phyloP scores from a whole-genome alignment of 805 yeast genomes.

The Kluyveromyces dobzhanskii region DNA sequence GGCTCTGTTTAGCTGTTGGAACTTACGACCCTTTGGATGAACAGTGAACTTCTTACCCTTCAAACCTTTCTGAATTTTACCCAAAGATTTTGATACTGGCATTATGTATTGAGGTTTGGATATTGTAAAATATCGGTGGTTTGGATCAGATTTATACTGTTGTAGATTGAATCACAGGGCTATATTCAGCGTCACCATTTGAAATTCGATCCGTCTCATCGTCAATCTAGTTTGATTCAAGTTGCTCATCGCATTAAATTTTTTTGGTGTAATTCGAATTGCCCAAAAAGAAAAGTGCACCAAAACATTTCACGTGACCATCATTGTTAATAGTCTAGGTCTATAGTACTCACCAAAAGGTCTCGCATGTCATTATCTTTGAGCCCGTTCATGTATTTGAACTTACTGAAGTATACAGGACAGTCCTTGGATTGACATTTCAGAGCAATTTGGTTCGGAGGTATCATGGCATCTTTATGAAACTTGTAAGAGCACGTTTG shows the following conservation, averaged over 20 bases:
- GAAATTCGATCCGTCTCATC: no score
- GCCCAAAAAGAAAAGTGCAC: no score
- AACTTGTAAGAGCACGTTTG: constrained; percentile 28
- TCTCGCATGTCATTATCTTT: constrained; percentile 11
- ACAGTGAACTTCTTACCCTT: constrained; percentile 24
- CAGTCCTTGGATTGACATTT: constrained; percentile 60
- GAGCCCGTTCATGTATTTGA: constrained; percentile 32
- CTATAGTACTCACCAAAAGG: constrained; percentile 8
- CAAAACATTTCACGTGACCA: not conserved
- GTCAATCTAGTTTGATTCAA: no score
- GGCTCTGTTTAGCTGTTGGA: constrained; percentile 79
- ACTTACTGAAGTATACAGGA: constrained; percentile 47
- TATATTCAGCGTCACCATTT: no score
- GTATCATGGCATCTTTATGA: constrained; percentile 19
- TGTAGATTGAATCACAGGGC: no score
- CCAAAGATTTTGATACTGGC: constrained; percentile 29
- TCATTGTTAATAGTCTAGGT: constrained; percentile 14
- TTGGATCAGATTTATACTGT: no score
- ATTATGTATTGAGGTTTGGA: constrained; percentile 10
- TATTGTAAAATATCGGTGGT: not conserved
- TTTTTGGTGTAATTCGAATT: no score
- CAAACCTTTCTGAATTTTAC: constrained; percentile 26
- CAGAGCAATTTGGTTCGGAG: constrained; percentile 23
- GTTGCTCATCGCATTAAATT: no score
- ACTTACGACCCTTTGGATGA: constrained; percentile 87